Evolutionary conservation across 805 yeast genomes (phyloP).

Genomic region (Teunomyces gatunensis): DNA sequence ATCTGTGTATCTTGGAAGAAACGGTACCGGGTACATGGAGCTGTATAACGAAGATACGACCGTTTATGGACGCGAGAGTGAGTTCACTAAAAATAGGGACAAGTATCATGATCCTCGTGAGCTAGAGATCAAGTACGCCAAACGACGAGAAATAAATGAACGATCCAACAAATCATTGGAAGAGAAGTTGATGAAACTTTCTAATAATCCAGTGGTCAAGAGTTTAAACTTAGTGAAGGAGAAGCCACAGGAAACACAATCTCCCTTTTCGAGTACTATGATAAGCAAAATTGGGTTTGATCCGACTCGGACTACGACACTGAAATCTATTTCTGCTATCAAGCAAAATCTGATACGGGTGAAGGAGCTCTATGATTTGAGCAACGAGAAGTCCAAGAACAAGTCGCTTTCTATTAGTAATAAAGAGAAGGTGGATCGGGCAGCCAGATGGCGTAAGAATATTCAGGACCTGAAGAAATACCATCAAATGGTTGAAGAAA

Average conservation of each 20-base stretch:
- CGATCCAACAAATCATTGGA: constrained; percentile 33
- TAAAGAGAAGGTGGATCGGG: constrained; percentile 15
- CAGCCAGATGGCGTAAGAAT: constrained; percentile 25
- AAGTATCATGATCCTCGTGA: constrained; percentile 46
- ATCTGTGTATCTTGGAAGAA: constrained; percentile 38
- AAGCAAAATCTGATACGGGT: constrained; percentile 8
- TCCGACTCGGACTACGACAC: constrained; percentile 33
- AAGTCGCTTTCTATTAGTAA: constrained; percentile 16
- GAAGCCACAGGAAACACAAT: constrained; percentile 9
- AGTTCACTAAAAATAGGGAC: constrained; percentile 18
- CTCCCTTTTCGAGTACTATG: constrained; percentile 22
- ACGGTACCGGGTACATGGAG: constrained; percentile 16
- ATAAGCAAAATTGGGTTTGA: constrained; percentile 50
- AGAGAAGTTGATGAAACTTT: constrained; percentile 28
- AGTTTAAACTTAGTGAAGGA: constrained; percentile 18
- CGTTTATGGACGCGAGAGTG: constrained; percentile 18
- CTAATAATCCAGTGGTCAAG: constrained; percentile 17
- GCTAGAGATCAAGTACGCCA: constrained; percentile 35
- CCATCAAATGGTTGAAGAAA: constrained; percentile 9
- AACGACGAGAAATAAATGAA: constrained; percentile 29
- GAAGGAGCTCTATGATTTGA: constrained; percentile 22
- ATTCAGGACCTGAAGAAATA: constrained; percentile 15
- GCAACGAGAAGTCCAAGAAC: constrained; percentile 14
- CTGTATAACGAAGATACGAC: constrained; percentile 22
- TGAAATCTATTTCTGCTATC: neutral